A percentile compares a stretch with the other conserved stretches of the same genome.
Conservation (phyloP, 1,284 basidiomycete species). For the Austroboletus sp. region DNA sequence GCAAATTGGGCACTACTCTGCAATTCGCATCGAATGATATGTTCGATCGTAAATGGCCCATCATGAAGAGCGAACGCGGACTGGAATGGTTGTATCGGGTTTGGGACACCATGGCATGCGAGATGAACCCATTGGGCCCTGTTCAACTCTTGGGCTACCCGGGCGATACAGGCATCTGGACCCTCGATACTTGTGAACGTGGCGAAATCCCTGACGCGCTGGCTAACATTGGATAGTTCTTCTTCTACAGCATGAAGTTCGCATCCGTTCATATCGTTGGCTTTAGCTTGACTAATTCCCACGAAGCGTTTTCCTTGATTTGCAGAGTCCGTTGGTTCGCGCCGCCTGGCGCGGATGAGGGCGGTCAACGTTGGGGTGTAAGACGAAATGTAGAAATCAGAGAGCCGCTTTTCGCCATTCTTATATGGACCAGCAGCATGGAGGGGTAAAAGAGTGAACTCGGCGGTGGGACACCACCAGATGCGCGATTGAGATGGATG, state of each 20-base stretch:
- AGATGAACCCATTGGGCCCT: background rate
- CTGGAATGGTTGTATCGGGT: constrained; percentile 14
- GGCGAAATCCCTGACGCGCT: background rate
- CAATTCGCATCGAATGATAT: constrained; percentile 19
- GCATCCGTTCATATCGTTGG: too few species aligned
- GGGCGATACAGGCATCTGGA: background rate
- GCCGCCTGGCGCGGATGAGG: constrained; percentile 18
- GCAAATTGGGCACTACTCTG: constrained; percentile 15
- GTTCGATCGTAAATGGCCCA: constrained; percentile 14
- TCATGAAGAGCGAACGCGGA: constrained; percentile 10
- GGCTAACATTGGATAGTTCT: background rate
- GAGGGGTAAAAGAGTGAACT: background rate
- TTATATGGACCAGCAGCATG: background rate
- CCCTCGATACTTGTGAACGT: background rate
- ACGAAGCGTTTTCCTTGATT: background rate
- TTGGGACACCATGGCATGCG: constrained; percentile 14
- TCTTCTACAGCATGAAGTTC: background rate
- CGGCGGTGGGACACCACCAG: background rate
- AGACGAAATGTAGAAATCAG: background rate
- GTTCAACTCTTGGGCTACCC: constrained; percentile 5
- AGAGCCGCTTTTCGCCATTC: background rate
- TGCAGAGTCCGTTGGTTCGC: background rate
- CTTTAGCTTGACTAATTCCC: background rate
- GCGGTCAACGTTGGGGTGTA: background rate
- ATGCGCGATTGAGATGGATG: background rate